Evolutionary conservation across 768 basidiomycete genomes (phyloP).

Genomic region (Strobilomyces dryophilus): DNA sequence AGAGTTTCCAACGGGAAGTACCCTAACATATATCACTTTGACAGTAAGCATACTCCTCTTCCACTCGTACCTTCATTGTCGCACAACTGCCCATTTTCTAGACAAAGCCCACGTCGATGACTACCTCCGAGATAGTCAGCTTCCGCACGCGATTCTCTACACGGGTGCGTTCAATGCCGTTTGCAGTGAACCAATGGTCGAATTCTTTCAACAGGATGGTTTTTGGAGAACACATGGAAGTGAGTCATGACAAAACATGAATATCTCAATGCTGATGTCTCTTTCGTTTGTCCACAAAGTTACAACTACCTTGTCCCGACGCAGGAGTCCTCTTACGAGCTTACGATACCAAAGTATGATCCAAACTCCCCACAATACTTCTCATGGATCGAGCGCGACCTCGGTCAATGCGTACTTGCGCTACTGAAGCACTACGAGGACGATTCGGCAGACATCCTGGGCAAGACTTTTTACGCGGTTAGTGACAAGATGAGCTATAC

Average conservation of each 20-base stretch:
- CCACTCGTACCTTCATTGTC: background rate
- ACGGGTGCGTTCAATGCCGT: constrained; percentile 9
- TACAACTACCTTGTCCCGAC: constrained; percentile 2
- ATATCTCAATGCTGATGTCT: background rate
- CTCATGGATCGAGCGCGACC: constrained; percentile 23
- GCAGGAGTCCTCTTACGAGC: constrained; percentile 14
- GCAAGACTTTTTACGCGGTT: constrained; percentile 22
- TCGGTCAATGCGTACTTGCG: constrained; percentile 21
- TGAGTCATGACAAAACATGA: constrained; percentile 1
- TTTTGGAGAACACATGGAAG: constrained; percentile 23
- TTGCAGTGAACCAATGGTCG: background rate
- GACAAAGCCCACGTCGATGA: constrained; percentile 26
- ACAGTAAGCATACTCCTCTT: constrained; percentile 14
- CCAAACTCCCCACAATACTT: constrained; percentile 17
- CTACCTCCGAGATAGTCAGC: constrained; percentile 15
- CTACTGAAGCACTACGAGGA: constrained; percentile 23
- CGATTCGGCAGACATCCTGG: constrained; percentile 17
- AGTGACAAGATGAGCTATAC: constrained; percentile 22
- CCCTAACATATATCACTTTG: constrained; percentile 21
- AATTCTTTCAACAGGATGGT: constrained; percentile 19
- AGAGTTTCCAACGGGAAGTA: constrained; percentile 22
- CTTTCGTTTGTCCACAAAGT: background rate
- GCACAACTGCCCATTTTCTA: background rate
- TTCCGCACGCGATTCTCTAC: constrained; percentile 20
- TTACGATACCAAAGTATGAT: constrained; percentile 19